phyloP scores from a whole-genome alignment of 73 alveolate genomes.

The Paraurostyla sp. region DNA sequence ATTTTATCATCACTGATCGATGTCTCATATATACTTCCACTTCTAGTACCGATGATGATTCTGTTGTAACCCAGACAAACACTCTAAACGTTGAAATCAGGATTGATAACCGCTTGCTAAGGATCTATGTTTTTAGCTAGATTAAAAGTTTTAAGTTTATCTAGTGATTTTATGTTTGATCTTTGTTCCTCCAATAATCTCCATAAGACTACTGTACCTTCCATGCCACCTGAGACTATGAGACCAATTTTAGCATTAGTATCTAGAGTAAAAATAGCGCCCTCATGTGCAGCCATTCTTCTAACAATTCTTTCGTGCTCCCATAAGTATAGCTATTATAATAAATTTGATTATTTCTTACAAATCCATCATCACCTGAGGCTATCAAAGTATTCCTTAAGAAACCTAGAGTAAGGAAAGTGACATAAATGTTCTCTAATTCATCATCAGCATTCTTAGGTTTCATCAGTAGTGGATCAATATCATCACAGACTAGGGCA shows the following conservation, averaged over 20 bases:
- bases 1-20: slow-evolving; percentile 62
- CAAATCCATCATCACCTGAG: slow-evolving; percentile 81
- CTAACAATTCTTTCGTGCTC: slow-evolving; percentile 81
- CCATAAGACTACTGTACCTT: slow-evolving; percentile 89
- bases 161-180: slow-evolving; percentile 76
- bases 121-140: slow-evolving; percentile 67
- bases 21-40: slow-evolving; percentile 85
- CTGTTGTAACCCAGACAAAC: slow-evolving; percentile 87
- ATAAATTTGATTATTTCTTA: background rate
- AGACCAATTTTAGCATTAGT: slow-evolving; percentile 79
- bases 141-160: slow-evolving; percentile 62
- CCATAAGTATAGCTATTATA: slow-evolving; percentile 75
- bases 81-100: slow-evolving; percentile 74
- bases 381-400: slow-evolving; percentile 67
- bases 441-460: slow-evolving; percentile 58
- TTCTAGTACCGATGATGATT: slow-evolving; percentile 86
- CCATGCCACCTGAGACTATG: slow-evolving; percentile 91
- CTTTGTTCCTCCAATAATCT: slow-evolving; percentile 60
- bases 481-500: slow-evolving; percentile 74
- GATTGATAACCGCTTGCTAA: slow-evolving; percentile 51
- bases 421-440: slow-evolving; percentile 71
- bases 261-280: slow-evolving; percentile 79
- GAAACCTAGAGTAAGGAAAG: slow-evolving; percentile 68
- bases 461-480: slow-evolving; percentile 57
- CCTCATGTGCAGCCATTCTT: slow-evolving; percentile 90